Conservation (phyloP, 208 protist species). For the Endotrypanum monterogeii region DNA sequence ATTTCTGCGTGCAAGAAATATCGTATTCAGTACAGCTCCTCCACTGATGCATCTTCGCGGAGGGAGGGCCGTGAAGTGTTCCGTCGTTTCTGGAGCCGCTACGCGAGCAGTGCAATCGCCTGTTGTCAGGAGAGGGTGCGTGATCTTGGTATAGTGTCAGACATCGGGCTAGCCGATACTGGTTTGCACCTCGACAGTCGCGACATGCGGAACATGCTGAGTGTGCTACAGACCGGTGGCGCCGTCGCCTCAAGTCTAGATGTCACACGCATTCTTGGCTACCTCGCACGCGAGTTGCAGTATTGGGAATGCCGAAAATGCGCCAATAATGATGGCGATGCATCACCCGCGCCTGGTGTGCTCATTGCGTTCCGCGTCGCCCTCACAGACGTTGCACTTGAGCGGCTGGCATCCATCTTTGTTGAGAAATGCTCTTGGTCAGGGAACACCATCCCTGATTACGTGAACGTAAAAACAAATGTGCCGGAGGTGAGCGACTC, state of each 20-base stretch:
- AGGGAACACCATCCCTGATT: neutral
- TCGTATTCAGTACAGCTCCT: constrained; percentile 41
- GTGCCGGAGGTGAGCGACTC: neutral
- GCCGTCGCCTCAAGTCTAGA: constrained; percentile 43
- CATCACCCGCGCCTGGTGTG: constrained; percentile 2
- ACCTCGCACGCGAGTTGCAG: constrained; percentile 60
- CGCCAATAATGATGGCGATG: neutral
- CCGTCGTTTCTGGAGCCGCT: constrained; percentile 54
- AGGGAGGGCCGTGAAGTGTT: constrained; percentile 37
- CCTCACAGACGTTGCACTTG: constrained; percentile 59
- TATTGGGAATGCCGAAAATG: constrained; percentile 25
- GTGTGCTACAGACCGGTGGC: constrained; percentile 34
- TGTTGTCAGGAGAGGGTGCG: constrained; percentile 57
- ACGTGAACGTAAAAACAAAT: neutral
- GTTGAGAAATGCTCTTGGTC: constrained; percentile 24
- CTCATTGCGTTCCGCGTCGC: constrained; percentile 30
- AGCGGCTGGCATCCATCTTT: constrained; percentile 70
- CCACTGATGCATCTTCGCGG: constrained; percentile 33
- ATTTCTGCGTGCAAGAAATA: constrained; percentile 53
- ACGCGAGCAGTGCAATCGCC: constrained; percentile 55
- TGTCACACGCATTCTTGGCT: constrained; percentile 57
- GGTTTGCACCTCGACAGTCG: constrained; percentile 45
- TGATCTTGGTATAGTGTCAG: constrained; percentile 73
- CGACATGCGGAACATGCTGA: constrained; percentile 38
- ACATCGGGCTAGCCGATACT: constrained; percentile 62